Evolutionary conservation across 768 basidiomycete genomes (phyloP).

Genomic region (Macrocybe gigantea): DNA sequence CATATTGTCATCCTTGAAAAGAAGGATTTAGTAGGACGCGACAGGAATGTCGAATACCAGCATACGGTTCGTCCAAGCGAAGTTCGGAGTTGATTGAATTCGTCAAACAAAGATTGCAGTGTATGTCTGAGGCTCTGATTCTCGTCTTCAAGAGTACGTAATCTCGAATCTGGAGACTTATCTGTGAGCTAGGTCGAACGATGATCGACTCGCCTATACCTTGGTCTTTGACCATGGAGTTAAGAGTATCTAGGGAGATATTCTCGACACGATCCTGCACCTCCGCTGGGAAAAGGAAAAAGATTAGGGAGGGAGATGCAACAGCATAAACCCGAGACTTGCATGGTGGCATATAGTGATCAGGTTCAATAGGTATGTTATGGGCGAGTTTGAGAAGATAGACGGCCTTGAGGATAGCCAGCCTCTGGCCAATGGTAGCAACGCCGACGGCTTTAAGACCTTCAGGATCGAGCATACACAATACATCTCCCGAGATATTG

Average conservation of each 20-base stretch:
- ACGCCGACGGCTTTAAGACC: slow-evolving; percentile 84
- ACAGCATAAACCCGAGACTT: slow-evolving; percentile 21
- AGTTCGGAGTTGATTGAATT: slow-evolving; percentile 41
- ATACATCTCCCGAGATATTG: slow-evolving; percentile 85
- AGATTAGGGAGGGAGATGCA: slow-evolving; percentile 1
- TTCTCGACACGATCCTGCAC: slow-evolving; percentile 46
- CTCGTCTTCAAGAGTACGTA: slow-evolving; percentile 58
- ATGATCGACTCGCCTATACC: slow-evolving; percentile 33
- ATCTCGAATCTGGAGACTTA: slow-evolving; percentile 61
- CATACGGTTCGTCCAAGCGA: slow-evolving; percentile 36
- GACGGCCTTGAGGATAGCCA: slow-evolving; percentile 88
- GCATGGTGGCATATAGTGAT: slow-evolving; percentile 90
- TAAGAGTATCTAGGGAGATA: slow-evolving; percentile 60
- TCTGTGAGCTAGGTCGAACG: background rate
- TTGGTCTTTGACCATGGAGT: slow-evolving; percentile 67
- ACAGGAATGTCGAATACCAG: slow-evolving; percentile 1
- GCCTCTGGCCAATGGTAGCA: slow-evolving; percentile 83
- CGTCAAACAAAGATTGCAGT: slow-evolving; percentile 61
- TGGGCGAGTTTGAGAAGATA: slow-evolving; percentile 86
- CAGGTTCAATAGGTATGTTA: slow-evolving; percentile 75
- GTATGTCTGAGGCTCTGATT: slow-evolving; percentile 63
- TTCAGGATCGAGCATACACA: slow-evolving; percentile 81
- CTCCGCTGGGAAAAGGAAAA: slow-evolving; percentile 39
- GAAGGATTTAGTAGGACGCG: slow-evolving; percentile 6
- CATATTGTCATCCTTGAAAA: slow-evolving; percentile 31